Evolutionary conservation across 148 eudicot species (phyloP).

Genomic region (Salicornia ramosissima): DNA sequence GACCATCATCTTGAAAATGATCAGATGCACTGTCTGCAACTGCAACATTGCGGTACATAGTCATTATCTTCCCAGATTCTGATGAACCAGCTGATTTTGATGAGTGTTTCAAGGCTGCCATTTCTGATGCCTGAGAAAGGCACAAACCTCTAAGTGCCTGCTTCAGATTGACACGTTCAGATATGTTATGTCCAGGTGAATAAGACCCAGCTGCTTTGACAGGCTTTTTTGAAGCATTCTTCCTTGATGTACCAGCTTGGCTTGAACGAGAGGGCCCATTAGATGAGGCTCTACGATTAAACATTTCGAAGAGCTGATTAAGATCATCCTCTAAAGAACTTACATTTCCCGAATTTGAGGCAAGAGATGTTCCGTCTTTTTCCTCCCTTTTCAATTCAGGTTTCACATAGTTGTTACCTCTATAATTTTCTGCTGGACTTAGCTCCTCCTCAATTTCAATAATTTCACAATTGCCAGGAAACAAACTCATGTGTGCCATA

Average conservation of each 20-base stretch:
- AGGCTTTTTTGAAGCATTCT: conserved; percentile 61
- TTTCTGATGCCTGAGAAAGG: conserved; percentile 94
- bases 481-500: conserved; percentile 45
- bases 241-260: conserved; percentile 37
- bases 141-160: conserved; percentile 88
- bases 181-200: conserved; percentile 63
- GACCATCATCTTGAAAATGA: conserved; percentile 26
- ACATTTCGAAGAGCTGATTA: conserved; percentile 76
- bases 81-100: conserved; percentile 56
- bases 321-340: conserved; percentile 72
- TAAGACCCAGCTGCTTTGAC: conserved; percentile 38
- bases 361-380: conserved; percentile 40
- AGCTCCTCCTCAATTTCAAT: conserved; percentile 61
- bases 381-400: conserved; percentile 33
- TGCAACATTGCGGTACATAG: conserved; percentile 54
- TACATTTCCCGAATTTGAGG: conserved; percentile 41
- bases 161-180: conserved; percentile 74
- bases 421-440: conserved; percentile 27
- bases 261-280: conserved; percentile 36
- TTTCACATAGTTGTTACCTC: conserved; percentile 26
- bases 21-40: conserved; percentile 44
- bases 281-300: conserved; percentile 55
- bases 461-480: conserved; percentile 61
- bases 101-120: conserved; percentile 71
- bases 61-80: conserved; percentile 52